Evolutionary conservation across 495 filamentous ascomycete genomes (phyloP), one percentile per base, ranked within the genome.

Genomic region (Aspergillus cristatus): DNA sequence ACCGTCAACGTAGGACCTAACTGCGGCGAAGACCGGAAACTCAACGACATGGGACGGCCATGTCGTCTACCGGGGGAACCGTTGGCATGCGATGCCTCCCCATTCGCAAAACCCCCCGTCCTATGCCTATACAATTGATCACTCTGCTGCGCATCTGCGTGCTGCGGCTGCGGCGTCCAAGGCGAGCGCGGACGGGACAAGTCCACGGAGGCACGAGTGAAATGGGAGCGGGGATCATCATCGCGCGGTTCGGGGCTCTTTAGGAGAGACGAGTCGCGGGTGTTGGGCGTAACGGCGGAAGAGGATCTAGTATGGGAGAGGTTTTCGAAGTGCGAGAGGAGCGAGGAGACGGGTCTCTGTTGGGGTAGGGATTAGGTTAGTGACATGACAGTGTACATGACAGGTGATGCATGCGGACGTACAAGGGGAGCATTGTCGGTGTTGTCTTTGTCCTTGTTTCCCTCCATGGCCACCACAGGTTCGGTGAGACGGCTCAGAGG

Each of bases 301-400:
- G 51, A 49, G 7, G 55, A 50, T 35, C 54, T 75, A 36, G 66
- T 52, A 46, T 75, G 75, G 26, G 80, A 73, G 56, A 94, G 79
- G 40, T 82, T 82, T 68, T 98, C 91, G 53, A 98, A 98, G 54
- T 90, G 82, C 29, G 88, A 91, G 33, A 86, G 75, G 22, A 97
- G 68, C 32, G 90, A 94, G 29, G 91, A 98, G 17, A 98, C 91
- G 0, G 91, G 85, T 67, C 74, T 68, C 68, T 73, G 45, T 26
- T 45, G 28, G 26, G 35, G 8, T 29, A 30, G 34, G 42, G 15
- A 47, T 39, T 35, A 34, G 35, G 33, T 57, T 40, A 53, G 44
- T 32, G 16, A 20, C 14, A 22, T 11, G 11, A 35, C 15, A 1
- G 14, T 14, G 13, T 22, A 14, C 18, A 30, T 16, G 13, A 17